Evolutionary conservation across 305 asterid genomes (phyloP).

Genomic region (Solanum hybrid): DNA sequence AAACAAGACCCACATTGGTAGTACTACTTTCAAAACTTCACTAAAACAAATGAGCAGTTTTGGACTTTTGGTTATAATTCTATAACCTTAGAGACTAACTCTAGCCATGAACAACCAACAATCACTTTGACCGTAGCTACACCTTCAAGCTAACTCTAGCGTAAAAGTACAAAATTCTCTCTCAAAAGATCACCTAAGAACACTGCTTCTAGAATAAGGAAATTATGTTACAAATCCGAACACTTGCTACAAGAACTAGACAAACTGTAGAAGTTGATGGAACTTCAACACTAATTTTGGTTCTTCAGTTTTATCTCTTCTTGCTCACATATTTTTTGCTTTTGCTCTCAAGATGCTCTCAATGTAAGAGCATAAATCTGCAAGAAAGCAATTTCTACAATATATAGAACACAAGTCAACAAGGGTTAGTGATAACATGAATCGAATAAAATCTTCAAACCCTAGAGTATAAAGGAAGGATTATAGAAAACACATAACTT

Average conservation of each 20-base stretch:
- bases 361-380: background rate
- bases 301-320: background rate
- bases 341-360: background rate
- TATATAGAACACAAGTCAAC: background rate
- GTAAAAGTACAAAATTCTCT: background rate
- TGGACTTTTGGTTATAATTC: background rate
- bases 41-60: background rate
- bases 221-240: background rate
- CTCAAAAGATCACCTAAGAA: background rate
- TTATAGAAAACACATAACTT: background rate
- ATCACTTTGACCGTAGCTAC: background rate
- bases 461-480: background rate
- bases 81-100: background rate
- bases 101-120: background rate
- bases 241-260: background rate
- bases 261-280: background rate
- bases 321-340: background rate
- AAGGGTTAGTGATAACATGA: background rate
- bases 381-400: background rate
- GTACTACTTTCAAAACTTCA: background rate
- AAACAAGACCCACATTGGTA: background rate
- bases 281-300: background rate
- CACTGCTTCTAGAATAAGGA: background rate
- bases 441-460: background rate
- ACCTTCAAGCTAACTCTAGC: background rate